Conservation (phyloP, 768 basidiomycete species). For the Rubroboletus pulcherrimus region DNA sequence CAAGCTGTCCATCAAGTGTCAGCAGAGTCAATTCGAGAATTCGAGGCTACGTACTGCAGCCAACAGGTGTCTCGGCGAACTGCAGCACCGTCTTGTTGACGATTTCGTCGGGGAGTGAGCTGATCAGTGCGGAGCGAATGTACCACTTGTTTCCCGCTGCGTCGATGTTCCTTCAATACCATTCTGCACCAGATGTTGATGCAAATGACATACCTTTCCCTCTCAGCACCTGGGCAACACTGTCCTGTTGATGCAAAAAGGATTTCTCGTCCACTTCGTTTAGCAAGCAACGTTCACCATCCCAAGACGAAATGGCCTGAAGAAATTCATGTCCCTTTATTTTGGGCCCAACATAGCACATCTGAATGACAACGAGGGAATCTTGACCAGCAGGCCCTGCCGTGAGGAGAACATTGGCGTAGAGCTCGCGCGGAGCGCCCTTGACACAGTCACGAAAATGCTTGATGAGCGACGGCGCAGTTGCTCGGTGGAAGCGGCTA, state of each 20-base stretch:
- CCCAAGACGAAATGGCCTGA: slow-evolving; percentile 85
- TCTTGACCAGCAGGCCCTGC: slow-evolving; percentile 83
- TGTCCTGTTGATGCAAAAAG: slow-evolving; percentile 87
- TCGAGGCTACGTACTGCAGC: slow-evolving; percentile 68
- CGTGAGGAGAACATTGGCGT: slow-evolving; percentile 86
- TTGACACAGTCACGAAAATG: slow-evolving; percentile 95
- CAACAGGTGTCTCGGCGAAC: slow-evolving; percentile 81
- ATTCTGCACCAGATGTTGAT: background rate
- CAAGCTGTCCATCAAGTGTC: slow-evolving; percentile 51
- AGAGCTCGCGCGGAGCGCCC: slow-evolving; percentile 79
- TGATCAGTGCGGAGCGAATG: slow-evolving; percentile 81
- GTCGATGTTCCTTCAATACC: background rate
- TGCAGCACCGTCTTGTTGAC: slow-evolving; percentile 78
- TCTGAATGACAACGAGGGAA: slow-evolving; percentile 86
- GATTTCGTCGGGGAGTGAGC: slow-evolving; percentile 81
- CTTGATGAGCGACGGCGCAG: slow-evolving; percentile 81
- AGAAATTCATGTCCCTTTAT: slow-evolving; percentile 74
- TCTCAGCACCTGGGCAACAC: slow-evolving; percentile 84
- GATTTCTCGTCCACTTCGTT: slow-evolving; percentile 91
- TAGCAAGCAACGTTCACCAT: slow-evolving; percentile 78
- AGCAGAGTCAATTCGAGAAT: background rate
- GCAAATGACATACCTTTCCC: slow-evolving; percentile 58
- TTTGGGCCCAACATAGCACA: slow-evolving; percentile 81
- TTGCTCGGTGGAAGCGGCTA: slow-evolving; percentile 85
- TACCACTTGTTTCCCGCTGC: slow-evolving; percentile 85